Percentiles rank a stretch among this genome's conserved stretches.
Conservation (phyloP, 345 rosid species). For the Erodium maritimum region DNA sequence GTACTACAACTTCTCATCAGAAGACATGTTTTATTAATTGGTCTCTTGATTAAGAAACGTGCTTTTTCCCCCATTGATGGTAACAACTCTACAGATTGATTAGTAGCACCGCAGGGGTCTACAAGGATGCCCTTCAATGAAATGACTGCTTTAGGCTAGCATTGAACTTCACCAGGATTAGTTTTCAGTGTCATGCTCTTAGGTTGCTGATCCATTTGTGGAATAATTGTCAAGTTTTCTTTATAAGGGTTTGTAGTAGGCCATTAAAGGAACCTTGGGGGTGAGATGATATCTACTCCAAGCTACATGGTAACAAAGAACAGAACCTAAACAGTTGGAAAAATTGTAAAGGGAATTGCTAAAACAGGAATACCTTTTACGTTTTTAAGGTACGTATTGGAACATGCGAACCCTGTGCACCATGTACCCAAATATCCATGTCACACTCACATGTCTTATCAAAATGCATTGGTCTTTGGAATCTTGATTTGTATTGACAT, state of each 20-base stretch:
- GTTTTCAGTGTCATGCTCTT: too few species aligned
- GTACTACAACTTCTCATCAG: too few species aligned
- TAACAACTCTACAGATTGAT: too few species aligned
- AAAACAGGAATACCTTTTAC: background rate
- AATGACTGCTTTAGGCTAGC: too few species aligned
- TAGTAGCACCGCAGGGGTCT: too few species aligned
- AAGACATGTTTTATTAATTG: too few species aligned
- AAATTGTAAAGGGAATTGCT: background rate
- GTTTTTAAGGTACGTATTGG: background rate
- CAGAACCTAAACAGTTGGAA: background rate
- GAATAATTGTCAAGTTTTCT: too few species aligned
- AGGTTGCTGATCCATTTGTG: too few species aligned
- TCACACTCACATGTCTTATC: background rate
- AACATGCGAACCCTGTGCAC: background rate
- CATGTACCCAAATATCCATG: background rate
- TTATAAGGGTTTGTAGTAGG: background rate
- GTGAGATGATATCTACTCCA: background rate
- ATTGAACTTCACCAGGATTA: too few species aligned
- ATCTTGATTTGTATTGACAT: background rate
- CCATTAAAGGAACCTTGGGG: background rate
- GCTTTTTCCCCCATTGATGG: too few species aligned
- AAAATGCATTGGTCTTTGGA: background rate
- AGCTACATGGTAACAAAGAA: background rate
- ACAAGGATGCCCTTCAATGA: too few species aligned
- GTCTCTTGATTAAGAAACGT: too few species aligned